Evolutionary conservation across 1,139 yeast genomes (phyloP).

Genomic region (Pichia sp.): DNA sequence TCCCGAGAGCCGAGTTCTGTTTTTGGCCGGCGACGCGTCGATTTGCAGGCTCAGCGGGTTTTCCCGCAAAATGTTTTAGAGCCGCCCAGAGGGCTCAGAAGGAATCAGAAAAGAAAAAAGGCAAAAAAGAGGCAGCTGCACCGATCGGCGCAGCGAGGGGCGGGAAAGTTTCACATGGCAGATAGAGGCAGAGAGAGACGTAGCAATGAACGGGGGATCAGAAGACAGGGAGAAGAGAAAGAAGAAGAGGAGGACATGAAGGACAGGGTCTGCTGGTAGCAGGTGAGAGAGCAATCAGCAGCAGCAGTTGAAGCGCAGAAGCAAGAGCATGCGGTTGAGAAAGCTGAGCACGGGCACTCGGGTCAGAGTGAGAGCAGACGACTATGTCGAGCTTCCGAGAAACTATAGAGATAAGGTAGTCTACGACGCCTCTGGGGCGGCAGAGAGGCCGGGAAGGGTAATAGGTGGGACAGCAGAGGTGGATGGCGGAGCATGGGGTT

Average conservation of each 20-base stretch:
- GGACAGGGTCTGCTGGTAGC: neutral
- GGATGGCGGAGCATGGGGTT: neutral
- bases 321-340: conserved; percentile 1
- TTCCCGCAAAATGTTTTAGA: too few relatives aligned
- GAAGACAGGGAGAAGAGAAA: too few relatives aligned
- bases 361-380: neutral
- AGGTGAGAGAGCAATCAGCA: too few relatives aligned
- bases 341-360: neutral
- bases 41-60: too few relatives aligned
- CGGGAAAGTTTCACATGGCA: too few relatives aligned
- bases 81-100: too few relatives aligned
- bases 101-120: too few relatives aligned
- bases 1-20: neutral
- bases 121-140: too few relatives aligned
- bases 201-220: too few relatives aligned
- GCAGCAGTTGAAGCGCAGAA: neutral
- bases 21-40: too few relatives aligned
- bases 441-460: neutral
- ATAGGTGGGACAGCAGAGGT: neutral
- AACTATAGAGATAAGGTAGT: conserved; percentile 3
- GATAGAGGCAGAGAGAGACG: too few relatives aligned
- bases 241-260: neutral
- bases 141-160: too few relatives aligned
- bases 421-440: neutral
- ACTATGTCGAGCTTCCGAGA: conserved; percentile 3